Evolutionary conservation across 768 basidiomycete species (phyloP).

Genomic region (Lactarius deliciosus): DNA sequence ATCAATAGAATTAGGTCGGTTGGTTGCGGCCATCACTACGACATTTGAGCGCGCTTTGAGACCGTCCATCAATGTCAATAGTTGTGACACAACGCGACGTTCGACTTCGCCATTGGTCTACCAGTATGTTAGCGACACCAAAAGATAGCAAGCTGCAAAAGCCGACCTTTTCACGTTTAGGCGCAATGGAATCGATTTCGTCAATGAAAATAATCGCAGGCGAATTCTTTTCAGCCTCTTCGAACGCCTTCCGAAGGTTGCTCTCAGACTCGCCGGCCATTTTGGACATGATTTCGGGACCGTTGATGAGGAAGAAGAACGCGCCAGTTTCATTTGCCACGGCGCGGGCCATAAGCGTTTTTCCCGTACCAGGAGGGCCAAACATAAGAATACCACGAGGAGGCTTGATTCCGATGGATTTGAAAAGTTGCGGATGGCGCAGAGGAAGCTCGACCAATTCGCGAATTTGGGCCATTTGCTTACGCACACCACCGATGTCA

Average conservation of each 20-base stretch:
- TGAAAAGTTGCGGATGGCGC: slow-evolving; percentile 98
- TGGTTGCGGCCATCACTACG: slow-evolving; percentile 99
- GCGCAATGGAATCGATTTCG: slow-evolving; percentile 98
- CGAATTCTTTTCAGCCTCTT: slow-evolving; percentile 99
- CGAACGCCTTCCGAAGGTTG: slow-evolving; percentile 97
- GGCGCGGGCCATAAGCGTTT: slow-evolving; percentile 98
- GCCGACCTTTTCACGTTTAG: slow-evolving; percentile 96
- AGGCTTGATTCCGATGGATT: slow-evolving; percentile 99
- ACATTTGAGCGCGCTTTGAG: slow-evolving; percentile 98
- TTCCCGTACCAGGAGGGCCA: slow-evolving; percentile 98
- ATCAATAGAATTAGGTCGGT: slow-evolving; percentile 98
- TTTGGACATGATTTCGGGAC: slow-evolving; percentile 99
- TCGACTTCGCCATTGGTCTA: slow-evolving; percentile 99
- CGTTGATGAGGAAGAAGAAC: slow-evolving; percentile 99
- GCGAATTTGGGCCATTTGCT: slow-evolving; percentile 99
- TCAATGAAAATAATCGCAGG: slow-evolving; percentile 99
- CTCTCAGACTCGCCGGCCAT: slow-evolving; percentile 99
- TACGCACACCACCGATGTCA: slow-evolving; percentile 98
- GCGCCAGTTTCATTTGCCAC: slow-evolving; percentile 99
- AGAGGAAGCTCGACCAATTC: slow-evolving; percentile 98
- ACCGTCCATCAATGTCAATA: slow-evolving; percentile 98
- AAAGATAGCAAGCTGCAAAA: slow-evolving; percentile 5
- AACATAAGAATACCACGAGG: slow-evolving; percentile 98
- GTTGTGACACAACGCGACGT: slow-evolving; percentile 97
- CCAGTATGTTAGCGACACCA: slow-evolving; percentile 13